Percentiles rank a stretch among this genome's conserved stretches.
Evolutionary conservation across 1,139 yeast species (phyloP).

Genomic region (Candida pseudoviswanathii): DNA sequence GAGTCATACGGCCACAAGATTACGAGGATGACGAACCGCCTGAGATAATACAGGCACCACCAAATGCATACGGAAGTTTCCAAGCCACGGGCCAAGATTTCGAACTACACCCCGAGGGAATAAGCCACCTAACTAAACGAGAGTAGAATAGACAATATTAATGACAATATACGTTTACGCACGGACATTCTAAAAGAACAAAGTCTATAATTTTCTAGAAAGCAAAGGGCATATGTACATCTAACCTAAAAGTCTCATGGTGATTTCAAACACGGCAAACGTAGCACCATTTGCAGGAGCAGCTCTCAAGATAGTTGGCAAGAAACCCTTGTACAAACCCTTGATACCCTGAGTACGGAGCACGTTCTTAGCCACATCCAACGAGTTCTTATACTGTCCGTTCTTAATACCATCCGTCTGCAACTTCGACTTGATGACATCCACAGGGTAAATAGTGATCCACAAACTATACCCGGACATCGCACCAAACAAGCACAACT

Average conservation of each 20-base stretch:
- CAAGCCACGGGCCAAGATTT: constrained; percentile 16
- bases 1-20: constrained; percentile 45
- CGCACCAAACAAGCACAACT: constrained; percentile 80
- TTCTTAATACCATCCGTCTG: constrained; percentile 73
- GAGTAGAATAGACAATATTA: constrained; percentile 6
- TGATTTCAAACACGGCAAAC: constrained; percentile 85
- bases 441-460: constrained; percentile 80
- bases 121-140: constrained; percentile 14
- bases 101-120: constrained; percentile 20
- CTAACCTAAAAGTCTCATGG: constrained; percentile 58
- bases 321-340: constrained; percentile 86
- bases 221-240: too few relatives aligned
- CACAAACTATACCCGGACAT: constrained; percentile 85
- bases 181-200: background rate
- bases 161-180: background rate
- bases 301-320: constrained; percentile 90
- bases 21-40: constrained; percentile 24
- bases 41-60: constrained; percentile 7
- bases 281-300: constrained; percentile 98
- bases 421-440: constrained; percentile 80
- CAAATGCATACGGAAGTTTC: background rate
- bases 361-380: constrained; percentile 58
- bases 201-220: background rate
- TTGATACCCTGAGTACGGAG: constrained; percentile 58
- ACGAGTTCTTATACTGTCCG: constrained; percentile 51